phyloP scores from a whole-genome alignment of 2,329 filamentous ascomycete genomes.

The Phialophora tarda region DNA sequence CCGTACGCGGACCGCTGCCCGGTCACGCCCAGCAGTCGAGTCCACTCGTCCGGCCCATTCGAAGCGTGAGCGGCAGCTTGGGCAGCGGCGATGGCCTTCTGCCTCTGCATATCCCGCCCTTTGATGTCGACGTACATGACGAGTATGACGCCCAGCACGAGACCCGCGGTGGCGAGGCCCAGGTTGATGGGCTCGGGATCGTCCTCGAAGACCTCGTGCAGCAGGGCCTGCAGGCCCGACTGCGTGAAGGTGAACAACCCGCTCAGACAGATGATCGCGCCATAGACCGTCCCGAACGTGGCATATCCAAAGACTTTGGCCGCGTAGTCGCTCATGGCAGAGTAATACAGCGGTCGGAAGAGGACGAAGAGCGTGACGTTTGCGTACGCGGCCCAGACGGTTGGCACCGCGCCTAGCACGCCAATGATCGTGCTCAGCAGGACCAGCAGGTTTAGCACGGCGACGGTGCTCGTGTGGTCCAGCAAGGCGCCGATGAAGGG shows the following conservation, averaged over 20 bases:
- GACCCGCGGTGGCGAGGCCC: constrained; percentile 65
- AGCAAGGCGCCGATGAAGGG: constrained; percentile 84
- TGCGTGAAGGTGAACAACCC: constrained; percentile 85
- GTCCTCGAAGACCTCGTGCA: constrained; percentile 71
- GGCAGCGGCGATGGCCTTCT: constrained; percentile 20
- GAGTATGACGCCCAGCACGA: constrained; percentile 68
- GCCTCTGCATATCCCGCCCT: constrained; percentile 45
- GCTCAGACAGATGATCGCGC: constrained; percentile 82
- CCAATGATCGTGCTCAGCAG: constrained; percentile 75
- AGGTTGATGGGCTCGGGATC: constrained; percentile 81
- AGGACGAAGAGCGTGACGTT: constrained; percentile 83
- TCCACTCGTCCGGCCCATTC: constrained; percentile 5
- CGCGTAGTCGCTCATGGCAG: constrained; percentile 83
- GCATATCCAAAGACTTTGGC: constrained; percentile 92
- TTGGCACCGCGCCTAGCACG: constrained; percentile 74
- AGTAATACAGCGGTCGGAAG: constrained; percentile 89
- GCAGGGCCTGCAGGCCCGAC: constrained; percentile 76
- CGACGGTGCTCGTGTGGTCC: constrained; percentile 75
- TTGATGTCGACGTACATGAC: constrained; percentile 69
- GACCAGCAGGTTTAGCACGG: constrained; percentile 73
- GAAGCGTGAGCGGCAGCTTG: constrained; percentile 10
- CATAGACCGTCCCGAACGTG: constrained; percentile 91
- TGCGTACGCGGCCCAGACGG: constrained; percentile 72
- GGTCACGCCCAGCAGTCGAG: background rate
- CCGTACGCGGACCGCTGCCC: constrained; percentile 9